phyloP scores from a whole-genome alignment of 306 rosid genomes.

The Delonix regia region DNA sequence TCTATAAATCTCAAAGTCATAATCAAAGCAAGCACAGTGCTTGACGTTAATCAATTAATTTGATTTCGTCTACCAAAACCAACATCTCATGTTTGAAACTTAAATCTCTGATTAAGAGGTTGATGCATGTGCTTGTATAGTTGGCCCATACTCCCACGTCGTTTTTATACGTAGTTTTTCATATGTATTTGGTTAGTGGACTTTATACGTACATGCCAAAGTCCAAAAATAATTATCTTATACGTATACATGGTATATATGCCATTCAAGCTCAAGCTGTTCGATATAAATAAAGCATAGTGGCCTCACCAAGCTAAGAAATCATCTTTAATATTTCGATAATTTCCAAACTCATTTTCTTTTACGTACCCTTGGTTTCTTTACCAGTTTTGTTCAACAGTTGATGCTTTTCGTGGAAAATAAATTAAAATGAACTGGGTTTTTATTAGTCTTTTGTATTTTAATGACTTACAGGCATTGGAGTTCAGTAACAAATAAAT shows the following conservation, averaged over 20 bases:
- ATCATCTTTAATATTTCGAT: not conserved
- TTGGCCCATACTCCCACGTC: conserved; percentile 30
- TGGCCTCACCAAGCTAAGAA: not conserved
- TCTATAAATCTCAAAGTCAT: not conserved
- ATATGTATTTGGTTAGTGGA: conserved; percentile 24
- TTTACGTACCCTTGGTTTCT: not conserved
- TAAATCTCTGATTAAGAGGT: conserved; percentile 28
- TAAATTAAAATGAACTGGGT: not conserved
- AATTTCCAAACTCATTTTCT: not conserved
- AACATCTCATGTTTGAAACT: conserved; percentile 20
- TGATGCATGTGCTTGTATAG: conserved; percentile 30
- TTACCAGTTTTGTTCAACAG: not conserved
- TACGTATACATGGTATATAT: too few species aligned
- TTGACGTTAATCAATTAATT: conserved; percentile 9
- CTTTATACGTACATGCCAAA: conserved; percentile 9
- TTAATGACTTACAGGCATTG: not conserved
- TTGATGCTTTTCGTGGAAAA: not conserved
- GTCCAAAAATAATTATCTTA: conserved; percentile 21
- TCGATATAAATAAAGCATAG: not conserved
- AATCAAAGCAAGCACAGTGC: not conserved
- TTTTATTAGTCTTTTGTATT: not conserved
- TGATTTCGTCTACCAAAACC: conserved; percentile 2
- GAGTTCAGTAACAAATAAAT: too few species aligned
- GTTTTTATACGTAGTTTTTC: conserved; percentile 19
- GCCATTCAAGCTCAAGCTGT: conserved; percentile 6